Percentiles rank a stretch among this genome's conserved stretches.
Evolutionary conservation across 1,284 basidiomycete species (phyloP).

Genomic region (Coniophora puteana): DNA sequence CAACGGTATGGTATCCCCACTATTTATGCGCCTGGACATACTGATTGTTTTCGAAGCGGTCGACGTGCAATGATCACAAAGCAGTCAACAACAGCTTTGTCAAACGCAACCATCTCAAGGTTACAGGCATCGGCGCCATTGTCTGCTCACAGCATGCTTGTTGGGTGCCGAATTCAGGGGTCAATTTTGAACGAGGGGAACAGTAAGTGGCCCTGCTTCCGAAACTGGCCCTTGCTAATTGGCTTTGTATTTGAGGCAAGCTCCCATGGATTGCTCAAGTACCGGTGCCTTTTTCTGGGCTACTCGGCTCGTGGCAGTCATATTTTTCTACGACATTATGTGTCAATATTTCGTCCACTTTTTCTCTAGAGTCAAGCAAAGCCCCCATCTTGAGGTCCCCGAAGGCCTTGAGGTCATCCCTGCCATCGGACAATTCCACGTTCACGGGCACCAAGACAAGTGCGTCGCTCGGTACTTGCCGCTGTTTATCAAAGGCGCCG

Average conservation of each 20-base stretch:
- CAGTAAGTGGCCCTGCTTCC: too few species aligned
- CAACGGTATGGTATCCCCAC: too few species aligned
- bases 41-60: too few species aligned
- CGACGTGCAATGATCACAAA: slow-evolving; percentile 5
- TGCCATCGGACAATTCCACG: slow-evolving; percentile 10
- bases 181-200: too few species aligned
- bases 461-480: slow-evolving; percentile 10
- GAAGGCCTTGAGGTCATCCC: slow-evolving; percentile 7
- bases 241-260: too few species aligned
- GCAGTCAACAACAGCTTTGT: slow-evolving; percentile 9
- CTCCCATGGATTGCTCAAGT: too few species aligned
- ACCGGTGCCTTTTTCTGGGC: too few species aligned
- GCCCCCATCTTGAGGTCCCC: slow-evolving; percentile 4
- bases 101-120: slow-evolving; percentile 4
- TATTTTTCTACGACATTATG: slow-evolving; percentile 15
- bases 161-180: slow-evolving; percentile 11
- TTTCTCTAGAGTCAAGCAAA: not conserved
- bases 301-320: too few species aligned
- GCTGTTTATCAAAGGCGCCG: slow-evolving; percentile 12
- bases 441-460: slow-evolving; percentile 8
- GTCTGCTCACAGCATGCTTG: slow-evolving; percentile 15
- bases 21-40: too few species aligned
- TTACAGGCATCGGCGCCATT: slow-evolving; percentile 15
- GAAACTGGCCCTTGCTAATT: too few species aligned
- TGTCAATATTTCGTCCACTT: slow-evolving; percentile 14